Base-by-base conservation (phyloP, 441 rosid genomes). In the Biscutella laevigata region DNA sequence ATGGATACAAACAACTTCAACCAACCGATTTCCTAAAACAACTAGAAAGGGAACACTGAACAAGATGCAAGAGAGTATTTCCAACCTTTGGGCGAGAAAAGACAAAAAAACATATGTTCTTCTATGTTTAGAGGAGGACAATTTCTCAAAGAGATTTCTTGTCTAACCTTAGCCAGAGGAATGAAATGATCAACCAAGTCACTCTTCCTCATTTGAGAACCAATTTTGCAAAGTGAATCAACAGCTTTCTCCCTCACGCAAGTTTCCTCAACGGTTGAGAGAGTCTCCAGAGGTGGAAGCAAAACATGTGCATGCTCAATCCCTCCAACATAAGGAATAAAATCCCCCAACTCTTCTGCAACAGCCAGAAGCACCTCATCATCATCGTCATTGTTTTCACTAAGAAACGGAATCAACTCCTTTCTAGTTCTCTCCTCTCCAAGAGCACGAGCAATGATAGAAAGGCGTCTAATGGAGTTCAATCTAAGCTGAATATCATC, bases 171-270 rank as follows among this genome's bases (percentile, higher is more conserved):
- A 29, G 78, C 86, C 30, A 84, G 61, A 6, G 92, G 96, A 29
- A 81, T 62, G 64, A 87, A 87, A 57, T 59, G 70, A 12, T 87
- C 92, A 25, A 83, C 92, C 73, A 90, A 62, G 47, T 90, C 95
- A 34, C 19, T 71, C 74, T 82, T 92, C 71, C 73, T 82, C 94
- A 84, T 84, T 67, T 86, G 97, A 24, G 94, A 54, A 25, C 95
- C 96, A 71, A 90, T 75, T 61, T 74, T 72, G 69, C 90, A 84
- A 22, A 87, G 72, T 0, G 97, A 86, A 58, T 83, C 95, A 3
- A 81, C 95, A n/a, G 92, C 84, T 64, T 82, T 86, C 60, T 87
- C 95, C 69, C 95, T 75, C 13, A 90, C 97, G 26, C 87, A 79
- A 49, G 94, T 84, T 62, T 90, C 97, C 73, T 90, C 98, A 7